Percentiles rank a stretch among this genome's conserved stretches.
phyloP scores from a whole-genome alignment of 2,329 filamentous ascomycete genomes.

The Colletotrichum tropicale region DNA sequence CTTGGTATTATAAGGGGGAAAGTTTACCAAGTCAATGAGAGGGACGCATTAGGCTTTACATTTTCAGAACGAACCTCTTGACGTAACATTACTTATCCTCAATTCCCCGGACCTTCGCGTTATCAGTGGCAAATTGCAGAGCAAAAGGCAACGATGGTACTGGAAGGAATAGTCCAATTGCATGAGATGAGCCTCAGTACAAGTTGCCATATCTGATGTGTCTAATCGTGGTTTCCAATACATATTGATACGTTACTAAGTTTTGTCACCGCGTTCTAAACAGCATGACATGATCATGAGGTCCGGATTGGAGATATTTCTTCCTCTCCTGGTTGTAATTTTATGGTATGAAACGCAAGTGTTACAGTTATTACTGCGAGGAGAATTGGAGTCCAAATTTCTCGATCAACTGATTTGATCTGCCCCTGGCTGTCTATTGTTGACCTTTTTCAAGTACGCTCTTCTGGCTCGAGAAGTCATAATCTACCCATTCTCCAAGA shows the following conservation, averaged over 20 bases:
- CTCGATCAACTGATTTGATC: not conserved
- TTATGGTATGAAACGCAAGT: not conserved
- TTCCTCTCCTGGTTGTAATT: not conserved
- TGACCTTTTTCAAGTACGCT: accelerated
- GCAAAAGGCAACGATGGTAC: not conserved
- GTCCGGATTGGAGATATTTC: accelerated
- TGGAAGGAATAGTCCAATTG: not conserved
- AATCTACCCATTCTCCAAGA: not conserved
- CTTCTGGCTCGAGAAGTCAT: not conserved
- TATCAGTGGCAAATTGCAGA: not conserved
- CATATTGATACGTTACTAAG: not conserved
- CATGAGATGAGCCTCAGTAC: not conserved
- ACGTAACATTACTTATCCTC: not conserved
- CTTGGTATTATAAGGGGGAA: not conserved
- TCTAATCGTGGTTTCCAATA: not conserved
- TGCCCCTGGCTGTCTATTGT: not conserved
- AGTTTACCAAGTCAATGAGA: not conserved
- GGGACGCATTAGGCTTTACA: not conserved
- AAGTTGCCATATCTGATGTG: not conserved
- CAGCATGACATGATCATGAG: not conserved
- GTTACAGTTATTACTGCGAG: not conserved
- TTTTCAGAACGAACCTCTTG: not conserved
- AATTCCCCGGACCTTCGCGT: not conserved
- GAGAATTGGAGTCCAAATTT: not conserved
- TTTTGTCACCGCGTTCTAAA: not conserved